phyloP scores from a whole-genome alignment of 176 grass and related monocot genomes.

The Paspalum notatum region DNA sequence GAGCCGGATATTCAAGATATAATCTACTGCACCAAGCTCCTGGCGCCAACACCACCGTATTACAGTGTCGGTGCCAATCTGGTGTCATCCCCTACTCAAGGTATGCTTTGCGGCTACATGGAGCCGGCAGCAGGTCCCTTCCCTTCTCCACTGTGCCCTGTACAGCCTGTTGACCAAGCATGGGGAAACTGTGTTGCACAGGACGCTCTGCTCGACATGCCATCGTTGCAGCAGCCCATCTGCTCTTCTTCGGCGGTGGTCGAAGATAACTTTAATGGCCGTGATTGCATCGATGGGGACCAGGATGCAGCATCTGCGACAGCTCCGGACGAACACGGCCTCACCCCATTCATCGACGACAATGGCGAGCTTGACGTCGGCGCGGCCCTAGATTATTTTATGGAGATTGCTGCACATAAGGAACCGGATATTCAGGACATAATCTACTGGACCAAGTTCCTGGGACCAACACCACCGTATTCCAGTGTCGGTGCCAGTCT shows the following conservation, averaged over 20 bases:
- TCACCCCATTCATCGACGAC: background rate
- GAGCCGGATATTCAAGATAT: background rate
- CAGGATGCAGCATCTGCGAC: background rate
- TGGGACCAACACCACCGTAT: background rate
- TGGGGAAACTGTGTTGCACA: background rate
- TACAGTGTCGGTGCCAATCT: background rate
- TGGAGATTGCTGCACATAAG: background rate
- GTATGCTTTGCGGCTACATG: background rate
- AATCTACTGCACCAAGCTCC: background rate
- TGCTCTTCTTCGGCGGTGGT: background rate
- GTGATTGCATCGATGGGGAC: too few species aligned
- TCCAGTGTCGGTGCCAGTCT: background rate
- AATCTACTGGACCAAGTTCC: background rate
- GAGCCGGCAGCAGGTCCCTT: background rate
- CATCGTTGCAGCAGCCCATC: background rate
- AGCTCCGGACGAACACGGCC: background rate
- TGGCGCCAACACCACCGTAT: background rate
- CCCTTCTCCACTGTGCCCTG: too few species aligned
- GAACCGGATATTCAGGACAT: background rate
- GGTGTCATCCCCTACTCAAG: background rate
- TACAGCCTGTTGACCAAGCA: background rate
- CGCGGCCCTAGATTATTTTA: background rate
- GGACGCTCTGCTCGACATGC: background rate
- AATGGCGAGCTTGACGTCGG: background rate
- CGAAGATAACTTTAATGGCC: background rate